These are phyloP conservation scores for Tulasnella sp. DNA, from an alignment of 768 basidiomycete species.

Conservation along the genomic window DNA sequence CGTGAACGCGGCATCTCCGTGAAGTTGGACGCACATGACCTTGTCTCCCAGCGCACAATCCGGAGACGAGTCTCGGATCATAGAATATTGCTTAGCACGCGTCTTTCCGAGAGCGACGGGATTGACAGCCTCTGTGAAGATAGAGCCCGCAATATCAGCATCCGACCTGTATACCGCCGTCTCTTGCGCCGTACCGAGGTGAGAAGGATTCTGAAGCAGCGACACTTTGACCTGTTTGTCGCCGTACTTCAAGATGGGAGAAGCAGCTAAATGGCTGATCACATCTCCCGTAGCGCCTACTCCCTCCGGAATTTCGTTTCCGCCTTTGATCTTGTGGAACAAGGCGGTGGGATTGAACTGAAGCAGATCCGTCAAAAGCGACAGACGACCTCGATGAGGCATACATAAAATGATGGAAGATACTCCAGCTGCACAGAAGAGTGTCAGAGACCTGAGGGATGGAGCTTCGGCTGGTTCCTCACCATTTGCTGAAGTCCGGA, in stretches of 20 bases:
- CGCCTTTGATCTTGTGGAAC: constrained; percentile 82
- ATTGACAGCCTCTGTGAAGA: constrained; percentile 61
- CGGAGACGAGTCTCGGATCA: constrained; percentile 52
- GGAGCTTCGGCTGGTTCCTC: background rate
- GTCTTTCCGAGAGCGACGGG: constrained; percentile 83
- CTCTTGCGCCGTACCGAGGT: constrained; percentile 38
- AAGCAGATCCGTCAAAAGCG: constrained; percentile 70
- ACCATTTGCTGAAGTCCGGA: constrained; percentile 55
- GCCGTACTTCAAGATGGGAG: constrained; percentile 49
- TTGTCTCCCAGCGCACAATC: constrained; percentile 43
- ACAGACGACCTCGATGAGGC: constrained; percentile 58
- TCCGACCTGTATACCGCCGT: background rate
- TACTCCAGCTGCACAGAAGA: constrained; percentile 39
- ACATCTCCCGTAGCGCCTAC: constrained; percentile 71
- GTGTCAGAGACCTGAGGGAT: background rate
- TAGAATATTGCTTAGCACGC: constrained; percentile 77
- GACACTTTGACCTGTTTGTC: constrained; percentile 52
- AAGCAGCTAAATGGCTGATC: constrained; percentile 71
- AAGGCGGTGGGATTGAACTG: constrained; percentile 53
- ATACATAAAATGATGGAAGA: constrained; percentile 67
- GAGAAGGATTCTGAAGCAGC: constrained; percentile 69
- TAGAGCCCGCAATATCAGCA: background rate
- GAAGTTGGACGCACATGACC: constrained; percentile 82
- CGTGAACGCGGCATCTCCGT: constrained; percentile 85
- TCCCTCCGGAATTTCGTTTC: constrained; percentile 54